These are phyloP conservation scores for Favolaschia claudopus DNA, from an alignment of 768 basidiomycete species.

Conservation along the genomic window DNA sequence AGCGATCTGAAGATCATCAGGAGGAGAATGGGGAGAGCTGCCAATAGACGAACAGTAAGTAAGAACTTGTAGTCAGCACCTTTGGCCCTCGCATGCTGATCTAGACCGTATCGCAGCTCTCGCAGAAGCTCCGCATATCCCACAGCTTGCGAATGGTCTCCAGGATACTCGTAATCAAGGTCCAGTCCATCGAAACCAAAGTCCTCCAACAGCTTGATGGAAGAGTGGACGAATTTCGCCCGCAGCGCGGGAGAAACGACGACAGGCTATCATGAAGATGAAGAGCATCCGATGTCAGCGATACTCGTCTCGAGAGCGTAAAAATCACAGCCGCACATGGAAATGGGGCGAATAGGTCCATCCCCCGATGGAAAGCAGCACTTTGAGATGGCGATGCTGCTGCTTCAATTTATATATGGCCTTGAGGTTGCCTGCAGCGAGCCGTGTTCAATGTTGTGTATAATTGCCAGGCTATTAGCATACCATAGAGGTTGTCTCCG, in stretches of 20 bases:
- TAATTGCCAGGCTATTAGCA: neutral
- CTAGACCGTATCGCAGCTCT: constrained; percentile 78
- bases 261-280: too few species aligned
- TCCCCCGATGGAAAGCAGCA: constrained; percentile 90
- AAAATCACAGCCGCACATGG: constrained; percentile 52
- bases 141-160: constrained; percentile 74
- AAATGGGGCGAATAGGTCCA: constrained; percentile 94
- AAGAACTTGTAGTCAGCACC: constrained; percentile 69
- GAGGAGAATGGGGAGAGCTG: constrained; percentile 4
- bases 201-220: constrained; percentile 85
- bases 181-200: constrained; percentile 94
- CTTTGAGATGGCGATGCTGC: constrained; percentile 78
- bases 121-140: constrained; percentile 86
- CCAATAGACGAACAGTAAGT: constrained; percentile 66
- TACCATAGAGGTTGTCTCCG: constrained; percentile 87
- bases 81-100: constrained; percentile 70
- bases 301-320: too few species aligned
- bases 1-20: constrained; percentile 68
- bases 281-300: too few species aligned
- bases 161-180: constrained; percentile 93
- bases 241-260: constrained; percentile 71
- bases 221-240: constrained; percentile 79
- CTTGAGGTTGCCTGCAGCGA: constrained; percentile 75
- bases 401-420: constrained; percentile 93
- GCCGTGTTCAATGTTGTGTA: neutral